phyloP scores from a whole-genome alignment of 1,139 yeast species.

The Geotrichum fermentans region DNA sequence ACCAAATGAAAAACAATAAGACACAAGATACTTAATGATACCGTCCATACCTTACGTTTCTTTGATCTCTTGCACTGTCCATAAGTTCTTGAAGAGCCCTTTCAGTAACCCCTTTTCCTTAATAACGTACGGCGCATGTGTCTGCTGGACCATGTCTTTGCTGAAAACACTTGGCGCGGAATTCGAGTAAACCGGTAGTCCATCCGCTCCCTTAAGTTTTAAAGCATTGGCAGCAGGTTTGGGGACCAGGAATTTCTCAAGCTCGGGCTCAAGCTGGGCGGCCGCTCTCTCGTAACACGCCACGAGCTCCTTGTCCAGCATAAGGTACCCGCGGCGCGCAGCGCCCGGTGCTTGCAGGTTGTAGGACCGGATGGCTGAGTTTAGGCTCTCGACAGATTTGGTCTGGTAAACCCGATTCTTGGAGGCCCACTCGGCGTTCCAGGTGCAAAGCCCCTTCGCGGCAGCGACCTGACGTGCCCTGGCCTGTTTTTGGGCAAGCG shows the following conservation, averaged over 20 bases:
- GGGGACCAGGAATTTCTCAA: neutral
- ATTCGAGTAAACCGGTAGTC: neutral
- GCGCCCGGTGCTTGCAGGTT: constrained; percentile 76
- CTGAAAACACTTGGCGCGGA: neutral
- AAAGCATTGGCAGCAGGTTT: neutral
- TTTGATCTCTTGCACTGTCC: constrained; percentile 26
- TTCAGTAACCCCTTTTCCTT: constrained; percentile 34
- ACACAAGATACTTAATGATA: too few relatives aligned
- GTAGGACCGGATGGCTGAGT: constrained; percentile 61
- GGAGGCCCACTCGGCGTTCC: constrained; percentile 40
- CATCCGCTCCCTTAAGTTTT: neutral
- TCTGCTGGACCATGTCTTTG: neutral
- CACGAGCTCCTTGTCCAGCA: constrained; percentile 48
- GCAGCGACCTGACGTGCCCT: neutral
- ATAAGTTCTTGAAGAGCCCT: constrained; percentile 31
- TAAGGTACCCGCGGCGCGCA: constrained; percentile 64
- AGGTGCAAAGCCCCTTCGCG: neutral
- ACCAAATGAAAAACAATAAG: too few relatives aligned
- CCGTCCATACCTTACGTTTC: too few relatives aligned
- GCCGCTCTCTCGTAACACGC: neutral
- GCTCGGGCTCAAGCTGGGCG: neutral
- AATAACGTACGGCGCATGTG: constrained; percentile 6
- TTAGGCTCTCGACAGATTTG: constrained; percentile 48
- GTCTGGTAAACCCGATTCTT: constrained; percentile 41
- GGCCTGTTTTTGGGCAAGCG: neutral